Base-by-base conservation (phyloP, 179 eudicot species). In the Silene vulgaris region DNA sequence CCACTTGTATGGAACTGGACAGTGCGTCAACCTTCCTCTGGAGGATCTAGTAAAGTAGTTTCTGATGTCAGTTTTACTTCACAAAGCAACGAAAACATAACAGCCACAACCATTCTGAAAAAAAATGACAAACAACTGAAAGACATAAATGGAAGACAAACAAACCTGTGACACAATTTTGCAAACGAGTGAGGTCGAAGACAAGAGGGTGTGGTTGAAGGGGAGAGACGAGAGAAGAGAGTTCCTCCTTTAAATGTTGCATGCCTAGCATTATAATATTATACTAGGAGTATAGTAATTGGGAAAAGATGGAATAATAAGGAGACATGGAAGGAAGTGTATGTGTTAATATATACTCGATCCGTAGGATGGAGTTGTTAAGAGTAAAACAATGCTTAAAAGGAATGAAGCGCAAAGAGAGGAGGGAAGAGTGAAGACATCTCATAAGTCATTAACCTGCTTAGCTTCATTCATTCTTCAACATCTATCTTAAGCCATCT, bases 101-200 rank as follows among this genome's bases (percentile, higher is more conserved):
- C 48, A 9, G 66, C 19, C 16, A 20, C 14, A 52, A 52, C 17
- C 48, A 40, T 40, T 35, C 30, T 40, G 13, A 40, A 29, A 37
- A 48, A 28, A 20, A n/a, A 59, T 30, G 32, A 0, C 52, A 45
- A 45, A 29, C 21, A 12, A 72, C 0, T 5, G 35, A 19, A 40
- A 30, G 43, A 35, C 43, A n/a, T n/a, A n/a, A n/a, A n/a, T 4
- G 14, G 35, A 30, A 0, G 5, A 13, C 0, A n/a, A 62, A 69
- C 74, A 59, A 20, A 95, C 99, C 99, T 89, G 83, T 88, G 83
- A 96, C 90, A 64, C 83, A 88, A 83, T 90, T 86, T 65, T 89
- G 96, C 78, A 93, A 77, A 32, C 83, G 87, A 73, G 85, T 85
- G 79, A 90, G 90, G 85, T 93, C 97, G 12, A 86, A 81, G 45